Evolutionary conservation across 805 yeast genomes (phyloP), one percentile per base, ranked within the genome.

Genomic region (Sugiyamaella smithiae): DNA sequence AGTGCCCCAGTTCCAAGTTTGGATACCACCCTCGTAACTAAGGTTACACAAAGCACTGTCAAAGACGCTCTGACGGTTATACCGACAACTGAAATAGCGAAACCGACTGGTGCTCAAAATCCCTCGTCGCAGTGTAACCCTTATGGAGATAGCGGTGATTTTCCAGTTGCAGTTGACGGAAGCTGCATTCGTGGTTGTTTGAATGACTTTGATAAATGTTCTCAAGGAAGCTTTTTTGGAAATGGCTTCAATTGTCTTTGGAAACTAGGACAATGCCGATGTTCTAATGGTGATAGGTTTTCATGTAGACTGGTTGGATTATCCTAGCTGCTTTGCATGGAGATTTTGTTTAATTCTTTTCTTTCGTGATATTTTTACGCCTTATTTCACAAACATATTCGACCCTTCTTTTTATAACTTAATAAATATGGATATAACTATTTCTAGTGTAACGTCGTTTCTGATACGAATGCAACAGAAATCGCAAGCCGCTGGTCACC

Each of bases 161-260:
- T 43, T 25, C 58, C 48, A 5, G 20, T 8, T 6, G 43, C 58
- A 5, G 41, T 46, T 5, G 49, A 44, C 14, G 62, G 61, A 9
- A 58, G 59, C 46, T 59, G 62, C 28, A 43, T 61, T 32, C 37
- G 28, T 6, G 54, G 52, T 16, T 61, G 65, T 44, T 17, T 57
- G 16, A 16, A 43, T 16, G 47, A 44, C 26, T 59, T 47, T 48
- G 31, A 45, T 37, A 12, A 29, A 14, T 62, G 66, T 32, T 35
- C 35, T 31, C 31, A 11, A n/a, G 43, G 43, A 26, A 26, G 12
- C 22, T 40, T 14, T 17, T 25, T 6, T 12, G 36, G 40, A 23
- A 14, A 28, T 22, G 54, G 57, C 24, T 47, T 54, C 35, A 35
- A 45, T 16, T 62, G 66, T 49, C 43, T 54, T 45, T 48, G 57